Percentiles rank a stretch among this genome's conserved stretches.
Evolutionary conservation across 257 asterid species (phyloP).

Genomic region (Nemophila menziesii): DNA sequence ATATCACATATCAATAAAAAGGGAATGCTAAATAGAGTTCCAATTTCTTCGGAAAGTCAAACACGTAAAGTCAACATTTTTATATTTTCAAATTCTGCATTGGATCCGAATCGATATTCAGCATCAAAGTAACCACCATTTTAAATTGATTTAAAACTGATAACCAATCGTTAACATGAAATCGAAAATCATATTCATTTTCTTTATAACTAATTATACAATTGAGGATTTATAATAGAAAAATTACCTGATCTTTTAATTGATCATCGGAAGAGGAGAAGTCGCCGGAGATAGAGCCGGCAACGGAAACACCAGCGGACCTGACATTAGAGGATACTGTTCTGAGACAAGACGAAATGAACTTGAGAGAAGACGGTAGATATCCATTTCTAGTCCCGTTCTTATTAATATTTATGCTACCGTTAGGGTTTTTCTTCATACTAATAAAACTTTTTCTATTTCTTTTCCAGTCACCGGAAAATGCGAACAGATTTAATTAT

Average conservation of each 20-base stretch:
- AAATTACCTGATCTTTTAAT: slow-evolving; percentile 27
- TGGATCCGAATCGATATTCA: no score
- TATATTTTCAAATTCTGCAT: not conserved
- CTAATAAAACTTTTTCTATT: slow-evolving; percentile 12
- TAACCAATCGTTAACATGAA: not conserved
- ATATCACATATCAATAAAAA: not conserved
- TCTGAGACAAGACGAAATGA: slow-evolving; percentile 40
- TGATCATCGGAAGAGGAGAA: slow-evolving; percentile 24
- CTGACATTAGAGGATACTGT: slow-evolving; percentile 42
- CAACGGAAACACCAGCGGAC: slow-evolving; percentile 32
- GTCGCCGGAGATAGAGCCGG: slow-evolving; percentile 29
- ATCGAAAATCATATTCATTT: no score
- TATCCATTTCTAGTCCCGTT: slow-evolving; percentile 23
- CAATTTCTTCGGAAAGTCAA: not conserved
- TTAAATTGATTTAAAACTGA: not conserved
- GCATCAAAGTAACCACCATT: no score
- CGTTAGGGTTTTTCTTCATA: slow-evolving; percentile 29
- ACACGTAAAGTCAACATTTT: not conserved
- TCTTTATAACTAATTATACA: not conserved
- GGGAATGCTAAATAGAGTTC: not conserved
- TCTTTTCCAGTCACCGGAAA: slow-evolving; percentile 7
- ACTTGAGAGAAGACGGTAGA: slow-evolving; percentile 37
- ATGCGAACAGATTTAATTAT: slow-evolving; percentile 1
- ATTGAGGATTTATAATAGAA: slow-evolving; percentile 29
- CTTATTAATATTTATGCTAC: slow-evolving; percentile 14